Evolutionary conservation across 805 yeast species (phyloP).

Genomic region (Kluyveromyces siamensis): DNA sequence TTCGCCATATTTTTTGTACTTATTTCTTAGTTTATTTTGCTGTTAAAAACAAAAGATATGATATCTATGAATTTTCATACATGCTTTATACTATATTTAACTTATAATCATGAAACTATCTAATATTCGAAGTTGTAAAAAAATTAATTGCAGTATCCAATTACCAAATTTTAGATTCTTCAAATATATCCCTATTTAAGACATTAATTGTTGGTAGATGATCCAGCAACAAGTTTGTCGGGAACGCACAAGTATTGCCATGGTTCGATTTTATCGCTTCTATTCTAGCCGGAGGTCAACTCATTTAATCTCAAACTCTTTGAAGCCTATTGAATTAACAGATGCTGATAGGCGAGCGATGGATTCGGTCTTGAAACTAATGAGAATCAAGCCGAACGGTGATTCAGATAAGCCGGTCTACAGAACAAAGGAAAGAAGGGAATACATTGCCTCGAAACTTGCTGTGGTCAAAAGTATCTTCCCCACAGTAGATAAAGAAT

Average conservation of each 20-base stretch:
- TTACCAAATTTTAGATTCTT: too few species aligned
- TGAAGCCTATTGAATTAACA: background rate
- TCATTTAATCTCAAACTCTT: background rate
- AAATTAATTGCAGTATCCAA: too few species aligned
- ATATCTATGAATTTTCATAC: too few species aligned
- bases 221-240: too few species aligned
- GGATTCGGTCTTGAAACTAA: background rate
- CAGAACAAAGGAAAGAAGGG: conserved; percentile 6
- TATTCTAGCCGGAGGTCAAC: background rate
- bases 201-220: too few species aligned
- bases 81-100: too few species aligned
- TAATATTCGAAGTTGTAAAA: too few species aligned
- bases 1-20: too few species aligned
- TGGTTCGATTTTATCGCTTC: background rate
- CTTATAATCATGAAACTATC: too few species aligned
- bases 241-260: background rate
- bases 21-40: too few species aligned
- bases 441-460: conserved; percentile 14
- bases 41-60: too few species aligned
- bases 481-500: conserved; percentile 9
- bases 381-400: background rate
- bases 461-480: conserved; percentile 11
- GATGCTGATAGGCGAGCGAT: background rate
- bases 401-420: background rate
- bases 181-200: too few species aligned